These are phyloP conservation scores for Ramaria rubella DNA, from an alignment of 768 basidiomycete species.

Conservation along the genomic window DNA sequence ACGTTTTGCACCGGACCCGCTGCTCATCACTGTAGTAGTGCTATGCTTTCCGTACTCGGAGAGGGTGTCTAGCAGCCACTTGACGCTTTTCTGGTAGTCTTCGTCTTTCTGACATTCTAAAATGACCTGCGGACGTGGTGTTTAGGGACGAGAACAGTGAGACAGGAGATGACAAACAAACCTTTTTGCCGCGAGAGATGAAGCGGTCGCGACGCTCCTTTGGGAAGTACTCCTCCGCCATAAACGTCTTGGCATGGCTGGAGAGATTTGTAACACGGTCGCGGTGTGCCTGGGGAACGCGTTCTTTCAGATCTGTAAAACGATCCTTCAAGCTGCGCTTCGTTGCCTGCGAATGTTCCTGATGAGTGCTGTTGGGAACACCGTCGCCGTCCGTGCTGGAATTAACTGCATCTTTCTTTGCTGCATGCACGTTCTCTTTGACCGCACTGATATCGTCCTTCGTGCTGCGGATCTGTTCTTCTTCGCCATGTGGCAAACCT, in stretches of 20 bases:
- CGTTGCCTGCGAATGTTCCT: slow-evolving; percentile 15
- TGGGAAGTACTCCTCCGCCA: slow-evolving; percentile 83
- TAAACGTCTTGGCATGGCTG: slow-evolving; percentile 57
- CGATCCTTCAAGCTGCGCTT: slow-evolving; percentile 28
- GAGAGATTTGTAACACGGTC: slow-evolving; percentile 45
- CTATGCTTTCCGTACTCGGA: slow-evolving; percentile 68
- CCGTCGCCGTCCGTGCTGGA: not conserved
- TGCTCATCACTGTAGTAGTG: not conserved
- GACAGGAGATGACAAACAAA: slow-evolving; percentile 18
- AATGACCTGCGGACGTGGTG: slow-evolving; percentile 46
- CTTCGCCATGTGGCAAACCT: not conserved
- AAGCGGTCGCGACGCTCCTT: slow-evolving; percentile 87
- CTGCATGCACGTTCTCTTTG: not conserved
- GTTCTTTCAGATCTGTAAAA: slow-evolving; percentile 41
- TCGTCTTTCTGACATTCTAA: slow-evolving; percentile 90
- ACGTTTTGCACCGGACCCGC: not conserved
- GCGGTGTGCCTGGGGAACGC: slow-evolving; percentile 64
- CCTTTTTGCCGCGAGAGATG: slow-evolving; percentile 91
- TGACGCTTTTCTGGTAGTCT: slow-evolving; percentile 77
- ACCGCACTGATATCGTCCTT: not conserved
- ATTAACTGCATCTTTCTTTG: not conserved
- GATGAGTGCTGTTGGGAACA: not conserved
- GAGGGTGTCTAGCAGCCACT: slow-evolving; percentile 62
- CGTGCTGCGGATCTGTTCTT: not conserved
- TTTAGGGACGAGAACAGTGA: not conserved